Evolutionary conservation across 352 stramenopile genomes (phyloP).

Genomic region (Pythium biforme): DNA sequence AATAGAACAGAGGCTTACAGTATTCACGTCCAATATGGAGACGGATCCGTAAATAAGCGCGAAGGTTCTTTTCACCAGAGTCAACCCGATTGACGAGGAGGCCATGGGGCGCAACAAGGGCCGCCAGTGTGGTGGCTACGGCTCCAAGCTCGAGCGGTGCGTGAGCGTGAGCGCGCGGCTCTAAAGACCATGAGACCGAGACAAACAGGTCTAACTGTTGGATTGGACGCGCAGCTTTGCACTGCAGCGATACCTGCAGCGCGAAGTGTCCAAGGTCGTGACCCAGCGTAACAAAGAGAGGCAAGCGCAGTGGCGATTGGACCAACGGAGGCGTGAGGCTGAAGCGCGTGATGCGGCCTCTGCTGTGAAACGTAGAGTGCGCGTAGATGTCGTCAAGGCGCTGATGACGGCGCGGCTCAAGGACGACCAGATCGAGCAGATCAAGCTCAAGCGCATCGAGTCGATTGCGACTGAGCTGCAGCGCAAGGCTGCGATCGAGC

Average conservation of each 20-base stretch:
- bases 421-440: slow-evolving; percentile 73
- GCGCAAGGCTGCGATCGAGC: slow-evolving; percentile 23
- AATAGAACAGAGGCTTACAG: no score
- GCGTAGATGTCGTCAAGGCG: slow-evolving; percentile 62
- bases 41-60: slow-evolving; percentile 1
- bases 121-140: slow-evolving; percentile 63
- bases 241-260: slow-evolving; percentile 59
- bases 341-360: slow-evolving; percentile 22
- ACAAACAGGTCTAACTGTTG: background rate
- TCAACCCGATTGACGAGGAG: background rate
- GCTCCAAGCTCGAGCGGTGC: slow-evolving; percentile 73
- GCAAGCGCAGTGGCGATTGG: slow-evolving; percentile 42
- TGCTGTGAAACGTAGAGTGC: slow-evolving; percentile 57
- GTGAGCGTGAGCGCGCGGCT: no score
- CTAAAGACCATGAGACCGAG: no score
- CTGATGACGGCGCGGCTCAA: slow-evolving; percentile 73
- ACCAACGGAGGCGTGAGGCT: slow-evolving; percentile 42
- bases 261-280: slow-evolving; percentile 49
- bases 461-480: slow-evolving; percentile 66
- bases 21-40: background rate
- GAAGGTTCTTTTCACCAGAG: background rate
- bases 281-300: slow-evolving; percentile 47
- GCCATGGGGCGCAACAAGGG: slow-evolving; percentile 76
- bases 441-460: slow-evolving; percentile 55
- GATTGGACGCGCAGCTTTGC: slow-evolving; percentile 63